A percentile compares a stretch with the other conserved stretches of the same genome.
Conservation (phyloP, 495 filamentous ascomycete species). For the Tuber calosporum region DNA sequence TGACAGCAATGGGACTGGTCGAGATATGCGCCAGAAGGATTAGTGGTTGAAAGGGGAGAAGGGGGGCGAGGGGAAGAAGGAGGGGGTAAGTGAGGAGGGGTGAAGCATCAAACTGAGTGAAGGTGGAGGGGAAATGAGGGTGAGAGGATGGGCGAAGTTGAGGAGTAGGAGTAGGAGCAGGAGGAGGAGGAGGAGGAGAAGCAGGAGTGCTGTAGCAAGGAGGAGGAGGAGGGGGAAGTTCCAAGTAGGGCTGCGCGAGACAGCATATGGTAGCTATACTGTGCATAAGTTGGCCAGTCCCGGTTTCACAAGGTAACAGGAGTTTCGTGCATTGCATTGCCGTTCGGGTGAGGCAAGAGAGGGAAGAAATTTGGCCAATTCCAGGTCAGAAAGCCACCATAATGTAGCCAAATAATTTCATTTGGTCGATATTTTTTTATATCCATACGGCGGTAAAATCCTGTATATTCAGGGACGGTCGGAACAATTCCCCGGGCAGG, state of each 20-base stretch:
- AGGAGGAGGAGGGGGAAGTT: conserved; percentile 18
- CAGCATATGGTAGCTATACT: conserved; percentile 19
- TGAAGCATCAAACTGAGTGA: neutral
- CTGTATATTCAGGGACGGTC: neutral
- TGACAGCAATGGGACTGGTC: neutral
- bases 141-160: neutral
- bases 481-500: neutral
- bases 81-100: neutral
- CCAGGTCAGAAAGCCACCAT: neutral
- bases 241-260: conserved; percentile 33
- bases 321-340: conserved; percentile 5
- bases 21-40: neutral
- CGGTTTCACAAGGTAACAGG: conserved; percentile 16
- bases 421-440: neutral
- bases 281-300: conserved; percentile 6
- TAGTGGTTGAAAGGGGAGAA: neutral
- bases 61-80: neutral
- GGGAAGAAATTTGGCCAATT: neutral
- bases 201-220: neutral
- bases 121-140: conserved; percentile 1
- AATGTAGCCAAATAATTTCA: neutral
- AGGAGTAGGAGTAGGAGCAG: neutral
- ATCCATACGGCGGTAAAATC: neutral
- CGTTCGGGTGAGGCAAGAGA: neutral
- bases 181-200: conserved; percentile 1